A percentile compares a stretch with the other conserved stretches of the same genome.
These are phyloP conservation scores for Panicum virgatum DNA, from an alignment of 202 grass and related monocot genomes.

Conservation along the genomic window DNA sequence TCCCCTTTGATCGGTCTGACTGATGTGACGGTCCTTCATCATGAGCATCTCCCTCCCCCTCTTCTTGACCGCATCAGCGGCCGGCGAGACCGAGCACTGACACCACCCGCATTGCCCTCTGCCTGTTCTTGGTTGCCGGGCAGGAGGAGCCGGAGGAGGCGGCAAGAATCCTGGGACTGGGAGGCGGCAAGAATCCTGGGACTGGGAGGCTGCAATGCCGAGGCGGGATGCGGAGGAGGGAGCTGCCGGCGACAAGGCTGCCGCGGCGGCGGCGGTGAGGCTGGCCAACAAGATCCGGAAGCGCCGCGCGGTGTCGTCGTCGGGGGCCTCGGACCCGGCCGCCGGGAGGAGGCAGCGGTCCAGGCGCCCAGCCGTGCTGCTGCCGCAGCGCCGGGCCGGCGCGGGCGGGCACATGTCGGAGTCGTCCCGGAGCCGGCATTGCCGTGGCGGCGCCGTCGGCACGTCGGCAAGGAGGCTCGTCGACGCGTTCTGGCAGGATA, in stretches of 20 bases:
- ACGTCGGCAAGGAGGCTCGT: conserved; percentile 46
- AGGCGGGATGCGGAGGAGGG: conserved; percentile 19
- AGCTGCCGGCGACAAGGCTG: background rate
- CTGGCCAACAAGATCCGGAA: conserved; percentile 48
- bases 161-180: background rate
- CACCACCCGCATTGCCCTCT: background rate
- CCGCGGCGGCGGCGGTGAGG: conserved; percentile 8
- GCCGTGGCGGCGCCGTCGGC: background rate
- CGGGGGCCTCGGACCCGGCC: conserved; percentile 40
- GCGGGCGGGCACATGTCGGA: conserved; percentile 47
- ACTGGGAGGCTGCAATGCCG: conserved; percentile 46
- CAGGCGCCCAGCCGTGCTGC: conserved; percentile 48
- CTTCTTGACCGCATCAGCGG: conserved; percentile 36
- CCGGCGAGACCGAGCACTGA: background rate
- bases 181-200: background rate
- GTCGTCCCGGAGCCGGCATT: conserved; percentile 46
- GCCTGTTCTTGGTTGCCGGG: background rate
- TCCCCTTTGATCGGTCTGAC: conserved; percentile 43
- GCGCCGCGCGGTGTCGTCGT: conserved; percentile 53
- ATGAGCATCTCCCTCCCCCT: background rate
- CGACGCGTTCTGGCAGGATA: conserved; percentile 48
- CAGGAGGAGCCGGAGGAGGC: background rate
- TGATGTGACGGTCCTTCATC: conserved; percentile 33
- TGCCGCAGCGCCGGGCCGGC: conserved; percentile 9
- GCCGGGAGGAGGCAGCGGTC: conserved; percentile 31